These are phyloP conservation scores for Avena atlantica DNA, from an alignment of 176 grass and related monocot genomes.

Conservation along the genomic window DNA sequence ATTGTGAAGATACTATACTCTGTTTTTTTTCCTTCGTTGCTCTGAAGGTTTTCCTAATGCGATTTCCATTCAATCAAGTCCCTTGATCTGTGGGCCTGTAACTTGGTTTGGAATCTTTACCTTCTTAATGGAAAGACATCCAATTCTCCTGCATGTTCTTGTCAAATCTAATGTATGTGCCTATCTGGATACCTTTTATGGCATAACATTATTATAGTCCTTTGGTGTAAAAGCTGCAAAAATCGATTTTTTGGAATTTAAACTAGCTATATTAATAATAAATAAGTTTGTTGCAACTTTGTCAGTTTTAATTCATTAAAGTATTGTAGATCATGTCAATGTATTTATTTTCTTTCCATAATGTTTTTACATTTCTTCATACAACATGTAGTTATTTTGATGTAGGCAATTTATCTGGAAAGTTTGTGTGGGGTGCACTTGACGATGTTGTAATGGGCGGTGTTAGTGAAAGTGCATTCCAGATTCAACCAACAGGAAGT, in stretches of 20 bases:
- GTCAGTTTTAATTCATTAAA: constrained; percentile 17
- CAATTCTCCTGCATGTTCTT: not conserved
- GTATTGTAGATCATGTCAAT: not conserved
- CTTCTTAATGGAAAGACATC: not conserved
- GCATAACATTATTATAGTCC: not conserved
- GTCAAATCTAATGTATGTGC: not conserved
- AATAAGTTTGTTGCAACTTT: constrained; percentile 8
- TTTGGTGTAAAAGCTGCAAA: constrained; percentile 16
- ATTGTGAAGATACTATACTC: not conserved
- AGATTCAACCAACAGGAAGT: constrained; percentile 80
- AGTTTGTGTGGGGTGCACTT: constrained; percentile 83
- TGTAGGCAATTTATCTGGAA: constrained; percentile 70
- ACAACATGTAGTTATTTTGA: constrained; percentile 12
- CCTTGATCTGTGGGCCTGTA: not conserved
- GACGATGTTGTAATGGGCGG: constrained; percentile 99
- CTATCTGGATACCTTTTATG: not conserved
- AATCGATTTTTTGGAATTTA: constrained; percentile 5
- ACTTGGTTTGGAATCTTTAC: constrained; percentile 10
- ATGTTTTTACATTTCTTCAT: not conserved
- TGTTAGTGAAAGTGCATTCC: constrained; percentile 92
- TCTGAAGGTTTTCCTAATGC: not conserved
- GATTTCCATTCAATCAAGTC: not conserved
- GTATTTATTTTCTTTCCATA: not conserved
- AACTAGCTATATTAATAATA: constrained; percentile 24
- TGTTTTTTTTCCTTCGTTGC: not conserved